A percentile compares a stretch with the other conserved stretches of the same genome.
These are phyloP conservation scores for Curvularia hawaiiensis DNA, from an alignment of 2,329 filamentous ascomycete genomes.

Conservation along the genomic window DNA sequence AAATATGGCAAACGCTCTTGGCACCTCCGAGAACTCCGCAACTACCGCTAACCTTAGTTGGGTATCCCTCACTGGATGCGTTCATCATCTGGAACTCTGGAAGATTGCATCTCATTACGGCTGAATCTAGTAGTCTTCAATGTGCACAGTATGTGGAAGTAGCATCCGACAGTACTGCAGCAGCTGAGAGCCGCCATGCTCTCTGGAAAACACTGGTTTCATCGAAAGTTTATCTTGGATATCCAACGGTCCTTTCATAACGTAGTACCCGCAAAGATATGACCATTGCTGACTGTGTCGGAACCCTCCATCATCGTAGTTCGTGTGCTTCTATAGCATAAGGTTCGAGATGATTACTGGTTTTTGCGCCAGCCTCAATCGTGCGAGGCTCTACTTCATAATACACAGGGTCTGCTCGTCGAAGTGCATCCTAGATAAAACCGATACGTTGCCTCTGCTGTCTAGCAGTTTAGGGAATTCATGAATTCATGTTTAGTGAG, in stretches of 20 bases:
- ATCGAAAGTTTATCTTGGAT: background rate
- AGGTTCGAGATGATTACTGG: background rate
- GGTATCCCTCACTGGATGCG: background rate
- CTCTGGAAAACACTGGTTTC: background rate
- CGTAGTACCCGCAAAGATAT: background rate
- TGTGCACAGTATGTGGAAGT: too few relatives aligned
- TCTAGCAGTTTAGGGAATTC: background rate
- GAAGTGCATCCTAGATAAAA: background rate
- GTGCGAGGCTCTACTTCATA: background rate
- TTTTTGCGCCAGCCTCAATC: background rate
- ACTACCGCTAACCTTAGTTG: background rate
- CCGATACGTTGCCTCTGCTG: background rate
- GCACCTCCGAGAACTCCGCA: constrained; percentile 34
- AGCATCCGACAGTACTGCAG: too few relatives aligned
- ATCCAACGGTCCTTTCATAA: background rate
- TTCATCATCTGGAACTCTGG: background rate
- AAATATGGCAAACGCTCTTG: constrained; percentile 28
- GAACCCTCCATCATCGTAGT: background rate
- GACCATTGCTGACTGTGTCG: background rate
- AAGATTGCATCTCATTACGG: background rate
- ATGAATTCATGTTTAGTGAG: background rate
- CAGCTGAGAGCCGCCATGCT: background rate
- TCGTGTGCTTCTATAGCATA: too few relatives aligned
- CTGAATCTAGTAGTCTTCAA: too few relatives aligned
- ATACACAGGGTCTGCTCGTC: too few relatives aligned